Conservation (phyloP, 73 alveolate genomes). For the Paramecium sonneborni region DNA sequence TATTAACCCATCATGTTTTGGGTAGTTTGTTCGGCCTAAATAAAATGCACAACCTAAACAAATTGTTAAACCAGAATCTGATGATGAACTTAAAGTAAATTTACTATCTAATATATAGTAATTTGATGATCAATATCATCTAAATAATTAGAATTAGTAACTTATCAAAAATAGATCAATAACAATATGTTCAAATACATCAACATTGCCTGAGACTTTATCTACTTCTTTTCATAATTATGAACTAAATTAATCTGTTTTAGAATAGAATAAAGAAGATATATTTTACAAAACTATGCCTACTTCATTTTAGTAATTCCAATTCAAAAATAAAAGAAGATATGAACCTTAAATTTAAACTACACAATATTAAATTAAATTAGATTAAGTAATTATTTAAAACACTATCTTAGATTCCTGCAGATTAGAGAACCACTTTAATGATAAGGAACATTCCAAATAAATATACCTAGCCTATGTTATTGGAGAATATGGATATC, state of each 20-base stretch:
- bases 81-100: background rate
- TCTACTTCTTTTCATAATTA: background rate
- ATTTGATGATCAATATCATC: background rate
- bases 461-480: slow-evolving; percentile 84
- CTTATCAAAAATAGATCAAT: background rate
- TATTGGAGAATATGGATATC: slow-evolving; percentile 77
- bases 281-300: slow-evolving; percentile 46
- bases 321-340: slow-evolving; percentile 24
- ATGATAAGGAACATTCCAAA: slow-evolving; percentile 98
- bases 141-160: background rate
- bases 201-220: background rate
- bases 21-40: background rate
- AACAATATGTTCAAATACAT: background rate
- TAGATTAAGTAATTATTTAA: background rate
- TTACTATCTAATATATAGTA: background rate
- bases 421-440: slow-evolving; percentile 77
- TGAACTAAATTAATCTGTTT: background rate
- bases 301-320: background rate
- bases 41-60: background rate
- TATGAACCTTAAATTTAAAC: background rate
- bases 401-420: background rate
- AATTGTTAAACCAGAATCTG: background rate
- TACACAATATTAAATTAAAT: background rate
- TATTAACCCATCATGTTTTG: background rate
- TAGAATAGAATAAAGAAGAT: background rate